Evolutionary conservation across 192 early-diverging fungal species (phyloP), one percentile per base, ranked within the genome.

Genomic region (Chytriomyces hyalinus): DNA sequence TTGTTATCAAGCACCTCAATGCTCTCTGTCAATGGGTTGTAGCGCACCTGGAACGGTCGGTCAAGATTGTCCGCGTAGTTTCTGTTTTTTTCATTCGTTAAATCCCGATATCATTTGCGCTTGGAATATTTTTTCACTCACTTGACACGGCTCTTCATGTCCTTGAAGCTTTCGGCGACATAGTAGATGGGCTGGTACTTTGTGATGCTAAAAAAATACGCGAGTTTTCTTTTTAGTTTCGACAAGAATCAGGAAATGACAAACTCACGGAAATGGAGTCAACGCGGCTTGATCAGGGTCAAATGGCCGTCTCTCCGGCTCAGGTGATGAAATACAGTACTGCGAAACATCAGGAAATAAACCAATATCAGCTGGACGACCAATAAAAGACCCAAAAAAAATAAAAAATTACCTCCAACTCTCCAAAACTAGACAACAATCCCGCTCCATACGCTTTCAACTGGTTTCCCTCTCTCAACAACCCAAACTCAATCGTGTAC

Each of bases 401-500:
- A 26, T 0, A 0, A 36, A 36, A 36, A 36, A 3, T 6, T 60
- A 80, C 78, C 76, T 96, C 94, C 60, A 98, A 85, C 87, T 98
- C 97, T 78, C 97, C 97, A 87, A 95, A 96, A 51, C 94, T 95
- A 70, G 92, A 94, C 70, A 98, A 86, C 50, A 98, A 76, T 24
- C 97, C 97, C 0, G 95, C 95, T 59, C 97, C 97, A 80, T 92
- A 98, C 10, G 97, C 95, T 68, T 91, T 90, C 57, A 96, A 80
- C 49, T 91, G 85, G 48, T 92, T 90, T 0, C 81, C 81, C 79
- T 92, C 84, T 51, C 89, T 88, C 79, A 93, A 94, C 22, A 96
- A 82, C 8, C 97, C 97, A 88, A 97, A 98, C 83, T 98, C 97
- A 6, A 96, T 93, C 9, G 95, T 94, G 71, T 94, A 96, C 94